phyloP scores from a whole-genome alignment of 352 stramenopile species.

The Globisporangium radiosum region DNA sequence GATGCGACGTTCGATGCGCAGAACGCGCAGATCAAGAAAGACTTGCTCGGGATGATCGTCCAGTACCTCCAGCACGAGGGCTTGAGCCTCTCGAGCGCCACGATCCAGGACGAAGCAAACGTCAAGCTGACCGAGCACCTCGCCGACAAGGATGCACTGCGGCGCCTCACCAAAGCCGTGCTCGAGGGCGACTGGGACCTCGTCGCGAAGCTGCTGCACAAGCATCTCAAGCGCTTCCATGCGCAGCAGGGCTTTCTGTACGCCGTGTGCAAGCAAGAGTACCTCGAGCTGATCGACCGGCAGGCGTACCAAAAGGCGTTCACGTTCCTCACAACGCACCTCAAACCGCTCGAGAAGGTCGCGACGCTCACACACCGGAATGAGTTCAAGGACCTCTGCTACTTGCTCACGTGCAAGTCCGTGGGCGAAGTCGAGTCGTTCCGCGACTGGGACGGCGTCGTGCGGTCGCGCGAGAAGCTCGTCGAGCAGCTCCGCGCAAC shows the following conservation, averaged over 20 bases:
- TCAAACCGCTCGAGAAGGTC: slow-evolving; percentile 86
- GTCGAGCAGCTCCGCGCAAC: slow-evolving; percentile 79
- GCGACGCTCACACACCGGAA: slow-evolving; percentile 60
- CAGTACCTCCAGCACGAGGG: slow-evolving; percentile 84
- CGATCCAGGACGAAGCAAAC: slow-evolving; percentile 85
- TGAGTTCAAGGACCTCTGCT: slow-evolving; percentile 87
- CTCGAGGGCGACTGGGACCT: slow-evolving; percentile 84
- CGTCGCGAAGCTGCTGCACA: slow-evolving; percentile 74
- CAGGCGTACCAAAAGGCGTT: slow-evolving; percentile 88
- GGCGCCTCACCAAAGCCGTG: slow-evolving; percentile 66
- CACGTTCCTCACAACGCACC: slow-evolving; percentile 84
- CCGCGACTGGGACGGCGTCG: slow-evolving; percentile 79
- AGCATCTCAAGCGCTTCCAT: slow-evolving; percentile 79
- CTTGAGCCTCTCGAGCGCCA: slow-evolving; percentile 73
- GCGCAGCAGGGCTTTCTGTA: slow-evolving; percentile 85
- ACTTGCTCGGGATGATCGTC: slow-evolving; percentile 80
- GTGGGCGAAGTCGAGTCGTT: slow-evolving; percentile 79
- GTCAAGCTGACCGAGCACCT: slow-evolving; percentile 70
- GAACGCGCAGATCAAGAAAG: slow-evolving; percentile 73
- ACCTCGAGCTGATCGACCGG: slow-evolving; percentile 83
- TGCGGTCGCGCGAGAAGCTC: slow-evolving; percentile 73
- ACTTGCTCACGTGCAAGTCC: slow-evolving; percentile 85
- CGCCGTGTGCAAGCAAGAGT: slow-evolving; percentile 85
- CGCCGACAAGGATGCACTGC: slow-evolving; percentile 68
- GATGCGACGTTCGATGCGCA: slow-evolving; percentile 74